Conservation (phyloP, 225 moss, liverwort and hornwort genomes). For the Sphagnum contortum region DNA sequence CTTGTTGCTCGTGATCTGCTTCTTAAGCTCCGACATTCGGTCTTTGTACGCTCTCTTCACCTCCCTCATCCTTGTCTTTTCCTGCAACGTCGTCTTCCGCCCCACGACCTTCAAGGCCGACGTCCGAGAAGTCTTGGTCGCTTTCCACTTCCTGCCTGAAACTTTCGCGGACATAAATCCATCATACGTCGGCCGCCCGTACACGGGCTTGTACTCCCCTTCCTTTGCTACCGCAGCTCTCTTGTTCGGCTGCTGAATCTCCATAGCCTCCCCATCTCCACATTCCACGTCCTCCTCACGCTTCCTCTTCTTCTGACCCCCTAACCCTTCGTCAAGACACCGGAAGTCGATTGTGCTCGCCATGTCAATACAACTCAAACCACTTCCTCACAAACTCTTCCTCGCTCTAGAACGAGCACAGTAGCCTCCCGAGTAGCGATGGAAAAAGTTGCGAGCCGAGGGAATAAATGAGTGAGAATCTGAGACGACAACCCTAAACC, state of each 20-base stretch:
- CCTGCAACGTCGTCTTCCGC: conserved; percentile 69
- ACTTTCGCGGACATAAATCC: conserved; percentile 80
- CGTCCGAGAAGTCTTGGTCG: conserved; percentile 44
- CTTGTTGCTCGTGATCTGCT: conserved; percentile 77
- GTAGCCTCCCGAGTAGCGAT: too few species aligned
- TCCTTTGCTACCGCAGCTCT: conserved; percentile 52
- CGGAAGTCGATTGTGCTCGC: conserved; percentile 76
- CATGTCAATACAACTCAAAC: conserved; percentile 14
- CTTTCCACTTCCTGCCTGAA: conserved; percentile 92
- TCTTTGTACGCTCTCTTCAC: conserved; percentile 81
- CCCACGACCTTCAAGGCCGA: conserved; percentile 69
- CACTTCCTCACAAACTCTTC: too few species aligned
- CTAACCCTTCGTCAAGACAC: conserved; percentile 83
- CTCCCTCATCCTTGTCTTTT: conserved; percentile 57
- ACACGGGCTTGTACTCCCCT: conserved; percentile 44
- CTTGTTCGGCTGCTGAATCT: conserved; percentile 49
- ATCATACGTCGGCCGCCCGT: conserved; percentile 78
- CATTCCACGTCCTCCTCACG: conserved; percentile 1
- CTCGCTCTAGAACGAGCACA: too few species aligned
- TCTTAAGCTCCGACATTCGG: conserved; percentile 78
- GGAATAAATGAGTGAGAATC: too few species aligned
- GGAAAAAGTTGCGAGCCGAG: too few species aligned
- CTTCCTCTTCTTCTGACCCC: conserved; percentile 42
- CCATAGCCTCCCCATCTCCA: conserved; percentile 27
- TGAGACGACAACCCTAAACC: too few species aligned